Conservation (phyloP, 1,284 basidiomycete genomes). For the Sporisorium sorghi region DNA sequence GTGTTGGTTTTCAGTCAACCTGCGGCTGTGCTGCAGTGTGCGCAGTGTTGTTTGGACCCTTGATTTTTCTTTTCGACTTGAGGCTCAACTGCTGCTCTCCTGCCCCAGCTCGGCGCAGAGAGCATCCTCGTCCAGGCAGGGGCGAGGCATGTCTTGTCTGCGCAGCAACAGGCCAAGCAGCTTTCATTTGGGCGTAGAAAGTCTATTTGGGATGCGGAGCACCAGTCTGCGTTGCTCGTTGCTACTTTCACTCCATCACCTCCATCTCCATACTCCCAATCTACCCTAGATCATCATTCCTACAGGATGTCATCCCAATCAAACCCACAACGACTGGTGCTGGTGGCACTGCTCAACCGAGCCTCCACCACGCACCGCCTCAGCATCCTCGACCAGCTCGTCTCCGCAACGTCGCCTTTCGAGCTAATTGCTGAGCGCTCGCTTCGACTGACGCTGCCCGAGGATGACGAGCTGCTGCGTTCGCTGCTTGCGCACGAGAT, state of each 20-base stretch:
- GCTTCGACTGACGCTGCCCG: conserved; percentile 25
- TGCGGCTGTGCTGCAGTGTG: conserved; percentile 7
- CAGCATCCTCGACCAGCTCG: conserved; percentile 17
- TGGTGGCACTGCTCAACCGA: conserved; percentile 33
- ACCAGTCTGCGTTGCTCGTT: too few species aligned
- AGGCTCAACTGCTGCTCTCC: background rate
- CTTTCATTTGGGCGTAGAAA: too few species aligned
- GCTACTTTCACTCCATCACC: conserved; percentile 6
- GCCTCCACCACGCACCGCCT: conserved; percentile 27
- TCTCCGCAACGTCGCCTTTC: conserved; percentile 21
- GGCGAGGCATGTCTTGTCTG: too few species aligned
- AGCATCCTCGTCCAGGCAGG: too few species aligned
- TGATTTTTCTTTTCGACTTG: conserved; percentile 6
- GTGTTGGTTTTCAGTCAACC: background rate
- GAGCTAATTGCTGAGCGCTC: conserved; percentile 40
- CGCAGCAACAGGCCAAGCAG: too few species aligned
- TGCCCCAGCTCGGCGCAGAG: background rate
- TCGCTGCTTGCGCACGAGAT: conserved; percentile 48
- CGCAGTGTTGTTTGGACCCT: conserved; percentile 24
- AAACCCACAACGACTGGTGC: background rate
- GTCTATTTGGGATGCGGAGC: too few species aligned
- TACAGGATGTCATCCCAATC: conserved; percentile 6
- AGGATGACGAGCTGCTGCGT: conserved; percentile 50
- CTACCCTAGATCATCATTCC: background rate
- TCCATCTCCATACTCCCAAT: background rate